Base-by-base conservation (phyloP, 1,284 basidiomycete species). In the Austroboletus rostrupii region DNA sequence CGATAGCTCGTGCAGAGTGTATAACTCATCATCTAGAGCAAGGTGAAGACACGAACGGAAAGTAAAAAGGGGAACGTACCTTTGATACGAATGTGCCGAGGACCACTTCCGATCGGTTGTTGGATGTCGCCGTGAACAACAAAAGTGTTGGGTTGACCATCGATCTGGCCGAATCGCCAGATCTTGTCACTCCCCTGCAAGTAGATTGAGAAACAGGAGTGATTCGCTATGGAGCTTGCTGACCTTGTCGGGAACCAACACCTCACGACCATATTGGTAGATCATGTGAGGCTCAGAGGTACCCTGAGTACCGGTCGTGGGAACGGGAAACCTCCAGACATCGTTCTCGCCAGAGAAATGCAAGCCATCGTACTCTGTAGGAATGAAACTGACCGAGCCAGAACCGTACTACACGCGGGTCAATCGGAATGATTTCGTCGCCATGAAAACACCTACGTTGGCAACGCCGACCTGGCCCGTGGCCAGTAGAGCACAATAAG, bases 171-270 rank as follows among this genome's bases (percentile, higher is more conserved):
- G 1, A 85, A 70, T 36, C 84, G 71, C 83, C 84, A 87, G 53
- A 87, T 77, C 51, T 70, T 82, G 64, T 87, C 83, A 4, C 66
- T 74, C 10, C 84, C 85, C 83, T 86, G 52, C 32, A 16, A 12
- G 6, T 23, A 40, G 11, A 8, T 23, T 53, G 20, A 52, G 46
- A 26, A 26, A 47, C 5, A 13, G 20, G 39, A 38, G 29, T 5
- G 7, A 36, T 35, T n/a, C 17, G 9, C n/a, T 1, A n/a, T 37
- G n/a, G 17, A 37, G 8, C 1, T 21, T 12, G 61, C 74, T 54
- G 49, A 84, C 84, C 59, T 87, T 68, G 65, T 87, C 85, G 1
- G 85, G 80, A 21, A 87, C 70, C 44, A 87, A 71, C 3, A 86
- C 54, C 56, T 87, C 83, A 2, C 58, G 58, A 4, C 69, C 70